A percentile compares a stretch with the other conserved stretches of the same genome.
Evolutionary conservation across 2,329 filamentous ascomycete genomes (phyloP).

Genomic region (Ophiostoma sp.): DNA sequence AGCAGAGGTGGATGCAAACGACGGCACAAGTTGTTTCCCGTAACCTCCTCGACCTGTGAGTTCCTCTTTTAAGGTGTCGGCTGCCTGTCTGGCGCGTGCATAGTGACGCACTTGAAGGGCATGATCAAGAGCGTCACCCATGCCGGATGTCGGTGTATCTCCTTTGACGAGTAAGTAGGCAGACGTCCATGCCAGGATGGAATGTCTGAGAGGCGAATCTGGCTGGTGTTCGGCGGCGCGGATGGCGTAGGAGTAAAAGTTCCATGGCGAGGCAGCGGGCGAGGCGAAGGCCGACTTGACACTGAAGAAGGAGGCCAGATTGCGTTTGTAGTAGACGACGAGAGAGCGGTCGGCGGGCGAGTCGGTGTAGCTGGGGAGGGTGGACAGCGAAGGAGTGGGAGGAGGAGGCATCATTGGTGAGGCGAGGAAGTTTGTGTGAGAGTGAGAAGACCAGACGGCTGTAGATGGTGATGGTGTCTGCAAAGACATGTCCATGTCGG

Average conservation of each 20-base stretch:
- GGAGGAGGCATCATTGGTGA: not conserved
- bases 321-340: slow-evolving; percentile 25
- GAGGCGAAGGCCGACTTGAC: slow-evolving; percentile 12
- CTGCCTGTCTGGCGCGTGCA: slow-evolving; percentile 15
- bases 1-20: not conserved
- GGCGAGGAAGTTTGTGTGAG: not conserved
- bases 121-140: not conserved
- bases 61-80: not conserved
- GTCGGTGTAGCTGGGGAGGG: slow-evolving; percentile 9
- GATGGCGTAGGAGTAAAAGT: slow-evolving; percentile 28
- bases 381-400: not conserved
- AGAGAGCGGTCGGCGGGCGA: not conserved
- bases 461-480: not conserved
- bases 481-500: not conserved
- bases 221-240: slow-evolving; percentile 22
- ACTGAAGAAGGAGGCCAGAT: slow-evolving; percentile 25
- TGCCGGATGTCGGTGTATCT: not conserved
- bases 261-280: slow-evolving; percentile 19
- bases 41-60: not conserved
- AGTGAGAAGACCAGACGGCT: not conserved
- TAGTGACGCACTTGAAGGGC: slow-evolving; percentile 24
- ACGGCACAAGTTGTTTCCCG: not conserved
- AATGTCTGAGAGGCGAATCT: slow-evolving; percentile 25
- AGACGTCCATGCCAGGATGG: slow-evolving; percentile 27
- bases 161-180: slow-evolving; percentile 21